Base-by-base conservation (phyloP, 78 protist species). In the Dictyostelium brefeldianum region DNA sequence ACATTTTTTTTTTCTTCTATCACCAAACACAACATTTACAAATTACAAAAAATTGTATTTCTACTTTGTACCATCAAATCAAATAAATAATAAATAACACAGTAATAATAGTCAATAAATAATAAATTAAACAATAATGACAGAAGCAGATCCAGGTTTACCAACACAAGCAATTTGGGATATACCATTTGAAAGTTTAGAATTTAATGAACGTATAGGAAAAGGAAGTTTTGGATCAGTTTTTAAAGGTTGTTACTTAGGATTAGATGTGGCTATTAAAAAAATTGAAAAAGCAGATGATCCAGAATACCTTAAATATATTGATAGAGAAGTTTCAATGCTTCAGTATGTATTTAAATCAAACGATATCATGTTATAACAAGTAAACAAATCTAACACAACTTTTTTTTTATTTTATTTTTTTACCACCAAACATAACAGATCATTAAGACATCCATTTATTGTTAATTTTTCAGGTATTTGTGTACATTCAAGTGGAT, bases 151-250 rank as follows among this genome's bases (percentile, higher is more conserved):
- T 87, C 93, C 93, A 87, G 93, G 93, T 29, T 65, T 87, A 59
- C 93, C 93, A 87, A 87, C 93, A 31, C 93, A 87, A 65, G 93
- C 93, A 20, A 87, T 91, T 43, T 91, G 95, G 95, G 91, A 91
- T 69, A 91, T 91, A 8, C 92, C 89, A 18, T 91, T 91, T 53
- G 84, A 82, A 54, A 78, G 59, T 47, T 46, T 91, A 41, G 95
- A 83, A 47, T 91, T 91, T 27, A 48, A 81, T 36, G 91, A 91
- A 78, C 48, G 83, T 15, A 91, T 91, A 18, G 95, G 92, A 15
- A 91, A 83, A 74, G 95, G 95, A n/a, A 47, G 74, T 47, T 91
- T 91, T 56, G 95, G 95, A 25, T 78, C 83, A 20, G 95, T 91
- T 9, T 91, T 83, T 46, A 69, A 47, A 25, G 95, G 95, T 15